Percentiles rank a stretch among this genome's conserved stretches.
Evolutionary conservation across 371 early-diverging fungal genomes (phyloP).

Genomic region (Apophysomyces trapeziformis): DNA sequence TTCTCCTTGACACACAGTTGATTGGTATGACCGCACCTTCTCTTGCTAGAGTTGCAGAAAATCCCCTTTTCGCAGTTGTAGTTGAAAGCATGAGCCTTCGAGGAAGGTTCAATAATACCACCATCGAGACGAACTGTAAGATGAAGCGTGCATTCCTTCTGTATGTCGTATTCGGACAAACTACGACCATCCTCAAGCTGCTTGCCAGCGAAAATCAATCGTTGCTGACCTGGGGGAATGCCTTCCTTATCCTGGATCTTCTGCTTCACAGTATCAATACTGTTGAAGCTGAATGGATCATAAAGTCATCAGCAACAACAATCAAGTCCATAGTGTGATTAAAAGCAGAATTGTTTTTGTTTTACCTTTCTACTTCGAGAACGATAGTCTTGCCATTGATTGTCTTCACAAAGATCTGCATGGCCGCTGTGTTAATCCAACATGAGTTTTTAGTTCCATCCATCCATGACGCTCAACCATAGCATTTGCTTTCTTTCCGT

Average conservation of each 20-base stretch:
- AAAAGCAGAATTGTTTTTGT: neutral
- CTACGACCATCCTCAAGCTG: conserved; percentile 99
- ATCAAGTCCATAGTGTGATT: too few relatives aligned
- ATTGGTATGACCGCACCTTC: conserved; percentile 99
- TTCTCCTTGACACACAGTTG: conserved; percentile 99
- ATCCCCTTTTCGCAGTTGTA: conserved; percentile 99
- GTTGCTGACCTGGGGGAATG: conserved; percentile 99
- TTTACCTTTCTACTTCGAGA: conserved; percentile 91
- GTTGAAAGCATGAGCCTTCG: conserved; percentile 97
- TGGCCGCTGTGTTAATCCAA: conserved; percentile 8
- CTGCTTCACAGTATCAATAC: conserved; percentile 79
- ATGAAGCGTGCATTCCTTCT: conserved; percentile 98
- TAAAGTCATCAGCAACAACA: neutral
- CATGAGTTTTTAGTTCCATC: too few relatives aligned
- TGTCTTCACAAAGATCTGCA: conserved; percentile 91
- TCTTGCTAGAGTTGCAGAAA: conserved; percentile 99
- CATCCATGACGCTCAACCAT: too few relatives aligned
- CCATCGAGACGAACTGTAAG: conserved; percentile 98
- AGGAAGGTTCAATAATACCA: conserved; percentile 95
- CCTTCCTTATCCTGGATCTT: conserved; percentile 99
- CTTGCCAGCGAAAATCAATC: conserved; percentile 99
- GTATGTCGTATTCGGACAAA: conserved; percentile 89
- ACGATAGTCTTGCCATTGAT: conserved; percentile 93
- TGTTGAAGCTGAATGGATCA: conserved; percentile 46
- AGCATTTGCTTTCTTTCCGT: too few relatives aligned